Percentiles rank a stretch among this genome's conserved stretches.
Conservation (phyloP, 2,329 filamentous ascomycete species). For the Balansia obtecta region DNA sequence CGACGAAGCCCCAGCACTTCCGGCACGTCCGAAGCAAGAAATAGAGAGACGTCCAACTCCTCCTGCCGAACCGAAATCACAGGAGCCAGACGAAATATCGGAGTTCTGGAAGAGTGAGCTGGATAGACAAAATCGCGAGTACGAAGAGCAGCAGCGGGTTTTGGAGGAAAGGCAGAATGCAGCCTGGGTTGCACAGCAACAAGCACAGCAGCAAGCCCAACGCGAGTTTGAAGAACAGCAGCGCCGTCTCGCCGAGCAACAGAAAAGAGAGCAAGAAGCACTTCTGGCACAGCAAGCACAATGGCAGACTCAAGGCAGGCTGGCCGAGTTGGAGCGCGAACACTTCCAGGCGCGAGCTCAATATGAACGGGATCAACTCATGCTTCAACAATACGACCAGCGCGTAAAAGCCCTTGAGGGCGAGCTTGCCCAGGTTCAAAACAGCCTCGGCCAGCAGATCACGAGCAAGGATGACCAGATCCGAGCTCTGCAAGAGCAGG, state of each 20-base stretch:
- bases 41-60: constrained; percentile 58
- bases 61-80: constrained; percentile 50
- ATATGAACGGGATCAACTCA: constrained; percentile 92
- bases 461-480: constrained; percentile 92
- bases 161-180: constrained; percentile 79
- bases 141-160: constrained; percentile 84
- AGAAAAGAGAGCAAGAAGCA: constrained; percentile 81
- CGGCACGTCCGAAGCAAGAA: constrained; percentile 66
- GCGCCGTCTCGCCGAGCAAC: constrained; percentile 73
- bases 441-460: constrained; percentile 74
- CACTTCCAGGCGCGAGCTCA: constrained; percentile 89
- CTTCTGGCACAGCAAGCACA: constrained; percentile 78
- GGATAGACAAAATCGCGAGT: constrained; percentile 82
- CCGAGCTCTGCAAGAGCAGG: constrained; percentile 81
- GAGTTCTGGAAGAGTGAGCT: constrained; percentile 97
- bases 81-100: constrained; percentile 87
- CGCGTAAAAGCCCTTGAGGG: constrained; percentile 86
- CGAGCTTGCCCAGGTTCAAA: constrained; percentile 71
- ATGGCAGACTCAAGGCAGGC: constrained; percentile 88
- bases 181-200: constrained; percentile 67
- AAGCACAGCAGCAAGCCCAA: constrained; percentile 74
- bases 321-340: constrained; percentile 89
- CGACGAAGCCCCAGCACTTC: constrained; percentile 70
- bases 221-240: constrained; percentile 96
- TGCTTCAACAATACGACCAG: constrained; percentile 93